A percentile compares a stretch with the other conserved stretches of the same genome.
Conservation (phyloP, 495 filamentous ascomycete species). For the Aspergillus saccharolyticus region DNA sequence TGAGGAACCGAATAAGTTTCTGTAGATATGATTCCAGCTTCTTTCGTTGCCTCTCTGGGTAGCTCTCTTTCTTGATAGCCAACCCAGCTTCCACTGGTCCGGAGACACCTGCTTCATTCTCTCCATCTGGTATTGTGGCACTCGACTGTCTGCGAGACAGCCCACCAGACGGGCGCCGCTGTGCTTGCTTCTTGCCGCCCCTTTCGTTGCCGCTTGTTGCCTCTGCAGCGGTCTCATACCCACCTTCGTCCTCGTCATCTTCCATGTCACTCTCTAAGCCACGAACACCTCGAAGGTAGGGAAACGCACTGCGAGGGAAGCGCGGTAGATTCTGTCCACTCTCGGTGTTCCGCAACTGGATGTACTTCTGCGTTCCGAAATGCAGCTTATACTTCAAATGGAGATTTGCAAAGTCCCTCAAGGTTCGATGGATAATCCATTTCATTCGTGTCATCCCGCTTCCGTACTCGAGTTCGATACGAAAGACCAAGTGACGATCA, state of each 20-base stretch:
- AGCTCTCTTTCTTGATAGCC: conserved; percentile 47
- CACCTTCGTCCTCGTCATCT: conserved; percentile 72
- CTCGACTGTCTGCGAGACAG: conserved; percentile 54
- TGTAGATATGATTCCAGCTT: conserved; percentile 91
- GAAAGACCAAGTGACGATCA: conserved; percentile 81
- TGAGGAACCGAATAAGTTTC: conserved; percentile 88
- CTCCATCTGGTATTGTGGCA: conserved; percentile 42
- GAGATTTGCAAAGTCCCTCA: conserved; percentile 87
- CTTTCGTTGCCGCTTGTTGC: conserved; percentile 55
- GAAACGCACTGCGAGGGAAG: conserved; percentile 88
- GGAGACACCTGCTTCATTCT: conserved; percentile 35
- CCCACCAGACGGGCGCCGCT: conserved; percentile 55
- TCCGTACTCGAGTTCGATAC: conserved; percentile 93
- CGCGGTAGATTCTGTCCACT: conserved; percentile 62
- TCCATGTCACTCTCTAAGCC: conserved; percentile 73
- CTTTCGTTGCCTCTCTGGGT: conserved; percentile 68
- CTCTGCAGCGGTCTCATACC: conserved; percentile 52
- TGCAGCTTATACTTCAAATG: conserved; percentile 89
- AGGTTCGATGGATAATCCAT: conserved; percentile 84
- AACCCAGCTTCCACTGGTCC: conserved; percentile 39
- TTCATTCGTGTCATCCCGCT: conserved; percentile 94
- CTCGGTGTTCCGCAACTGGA: conserved; percentile 53
- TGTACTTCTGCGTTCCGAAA: conserved; percentile 72
- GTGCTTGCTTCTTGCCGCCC: conserved; percentile 38
- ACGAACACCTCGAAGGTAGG: conserved; percentile 77